Conservation (phyloP, 2,329 filamentous ascomycete genomes). For the Alternaria brassicicola region DNA sequence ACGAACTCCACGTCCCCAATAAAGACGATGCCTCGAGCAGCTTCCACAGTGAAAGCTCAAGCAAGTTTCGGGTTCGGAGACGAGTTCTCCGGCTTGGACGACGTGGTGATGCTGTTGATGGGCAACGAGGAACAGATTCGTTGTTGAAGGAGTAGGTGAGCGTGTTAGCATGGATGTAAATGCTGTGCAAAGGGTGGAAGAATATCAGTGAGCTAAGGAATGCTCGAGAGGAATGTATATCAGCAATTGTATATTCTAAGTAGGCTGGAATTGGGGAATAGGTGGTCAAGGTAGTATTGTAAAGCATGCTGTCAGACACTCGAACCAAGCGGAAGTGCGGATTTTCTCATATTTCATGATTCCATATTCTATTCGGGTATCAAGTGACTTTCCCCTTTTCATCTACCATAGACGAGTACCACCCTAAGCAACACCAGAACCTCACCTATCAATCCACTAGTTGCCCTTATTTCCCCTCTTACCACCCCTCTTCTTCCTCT, state of each 20-base stretch:
- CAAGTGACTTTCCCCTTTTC: not conserved
- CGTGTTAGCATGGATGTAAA: not conserved
- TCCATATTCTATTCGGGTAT: slow-evolving; percentile 1
- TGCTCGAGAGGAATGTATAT: no score
- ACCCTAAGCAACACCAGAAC: not conserved
- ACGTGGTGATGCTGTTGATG: not conserved
- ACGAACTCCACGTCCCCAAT: not conserved
- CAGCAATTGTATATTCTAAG: not conserved
- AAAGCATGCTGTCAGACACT: no score
- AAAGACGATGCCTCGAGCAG: not conserved
- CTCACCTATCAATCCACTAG: not conserved
- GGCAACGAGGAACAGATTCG: not conserved
- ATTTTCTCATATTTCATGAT: not conserved
- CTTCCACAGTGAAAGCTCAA: not conserved
- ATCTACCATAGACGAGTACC: not conserved
- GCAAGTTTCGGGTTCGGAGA: not conserved
- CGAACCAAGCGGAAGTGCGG: not conserved
- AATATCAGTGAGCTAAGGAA: not conserved
- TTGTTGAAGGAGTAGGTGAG: not conserved
- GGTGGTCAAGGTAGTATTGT: not conserved
- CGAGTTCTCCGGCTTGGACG: not conserved
- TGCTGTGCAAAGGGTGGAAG: not conserved
- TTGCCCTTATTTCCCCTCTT: slow-evolving; percentile 70
- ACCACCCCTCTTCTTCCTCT: slow-evolving; percentile 83
- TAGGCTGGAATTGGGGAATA: not conserved